A percentile compares a stretch with the other conserved stretches of the same genome.
Conservation (phyloP, 2,329 filamentous ascomycete genomes). For the Phialophora expanda region DNA sequence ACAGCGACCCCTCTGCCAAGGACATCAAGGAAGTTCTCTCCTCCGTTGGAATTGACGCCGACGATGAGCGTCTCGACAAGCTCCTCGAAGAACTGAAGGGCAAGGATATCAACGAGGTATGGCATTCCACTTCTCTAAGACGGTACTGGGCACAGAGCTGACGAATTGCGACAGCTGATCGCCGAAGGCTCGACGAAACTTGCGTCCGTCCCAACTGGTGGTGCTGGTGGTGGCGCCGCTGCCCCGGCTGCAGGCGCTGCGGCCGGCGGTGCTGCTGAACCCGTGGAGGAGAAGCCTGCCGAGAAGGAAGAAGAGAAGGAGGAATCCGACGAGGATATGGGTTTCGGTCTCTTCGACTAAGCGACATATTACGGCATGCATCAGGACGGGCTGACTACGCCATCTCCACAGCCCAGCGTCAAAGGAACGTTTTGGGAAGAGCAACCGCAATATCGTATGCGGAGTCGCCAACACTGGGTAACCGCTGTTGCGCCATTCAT, state of each 20-base stretch:
- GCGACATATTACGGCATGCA: conserved; percentile 27
- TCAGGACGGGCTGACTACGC: not conserved
- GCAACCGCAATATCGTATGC: not conserved
- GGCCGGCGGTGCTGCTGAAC: conserved; percentile 76
- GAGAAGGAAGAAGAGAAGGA: conserved; percentile 84
- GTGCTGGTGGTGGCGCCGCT: conserved; percentile 70
- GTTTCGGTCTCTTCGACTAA: conserved; percentile 73
- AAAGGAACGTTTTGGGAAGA: not conserved
- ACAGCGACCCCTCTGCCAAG: conserved; percentile 79
- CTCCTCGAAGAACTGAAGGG: conserved; percentile 77
- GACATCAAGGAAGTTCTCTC: conserved; percentile 90
- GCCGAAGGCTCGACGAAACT: conserved; percentile 88
- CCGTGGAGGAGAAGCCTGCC: conserved; percentile 93
- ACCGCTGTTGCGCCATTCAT: not conserved
- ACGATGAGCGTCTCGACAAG: conserved; percentile 85
- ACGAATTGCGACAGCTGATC: conserved; percentile 72
- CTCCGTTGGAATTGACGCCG: conserved; percentile 91
- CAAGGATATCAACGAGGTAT: conserved; percentile 82
- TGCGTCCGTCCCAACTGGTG: conserved; percentile 94
- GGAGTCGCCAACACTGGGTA: not conserved
- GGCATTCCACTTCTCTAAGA: not conserved
- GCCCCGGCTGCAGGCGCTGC: conserved; percentile 62
- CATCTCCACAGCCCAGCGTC: not conserved
- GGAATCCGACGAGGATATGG: conserved; percentile 77
- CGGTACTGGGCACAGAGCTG: conserved; percentile 36